Base-by-base conservation (phyloP, 116 monocot genomes). In the Phalaenopsis hybrid region DNA sequence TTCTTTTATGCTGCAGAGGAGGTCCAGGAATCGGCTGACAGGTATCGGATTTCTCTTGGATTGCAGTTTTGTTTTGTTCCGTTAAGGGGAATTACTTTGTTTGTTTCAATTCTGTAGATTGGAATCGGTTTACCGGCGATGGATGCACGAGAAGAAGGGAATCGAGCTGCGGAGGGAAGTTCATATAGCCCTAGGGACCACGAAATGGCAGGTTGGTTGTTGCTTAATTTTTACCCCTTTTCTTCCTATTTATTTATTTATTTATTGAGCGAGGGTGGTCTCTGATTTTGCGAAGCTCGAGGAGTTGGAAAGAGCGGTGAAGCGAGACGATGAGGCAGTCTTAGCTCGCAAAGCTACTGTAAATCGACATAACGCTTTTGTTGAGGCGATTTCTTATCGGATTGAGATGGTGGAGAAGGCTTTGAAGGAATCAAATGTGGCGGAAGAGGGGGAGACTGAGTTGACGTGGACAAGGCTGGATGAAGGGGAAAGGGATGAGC, bases 1-100 rank as follows among this genome's bases (percentile, higher is more conserved):
- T 91, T 91, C 85, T 91, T 91, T 79, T 61, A 80, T 41, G 89
- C 91, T 18, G 91, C 91, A 25, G 91, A 91, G 87, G 91, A 91
- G 79, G 91, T 91, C 51, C 91, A 91, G 82, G 87, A 91, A 74
- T 91, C 91, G 23, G 61, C 89, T 16, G 91, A 91, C 50, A 89
- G 91, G 91, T 91, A 82, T 65, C n/a, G 17, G 46, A 28, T 63
- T 23, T 74, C 21, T 37, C 4, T 23, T 50, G 44, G 50, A 11
- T 55, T 34, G 28, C 9, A 52, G 70, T 72, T 80, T 67, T 11
- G 28, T 46, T 80, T 4, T 46, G 7, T 68, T 44, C 44, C 21
- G 4, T 21, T 28, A 68, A 20, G 7, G 16, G 50, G 51, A 52
- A 46, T 50, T 78, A 12, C 20, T 31, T 80, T 6, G 10, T 68